Evolutionary conservation across 192 early-diverging fungal species (phyloP).

Genomic region (Neocallimastix lanati): DNA sequence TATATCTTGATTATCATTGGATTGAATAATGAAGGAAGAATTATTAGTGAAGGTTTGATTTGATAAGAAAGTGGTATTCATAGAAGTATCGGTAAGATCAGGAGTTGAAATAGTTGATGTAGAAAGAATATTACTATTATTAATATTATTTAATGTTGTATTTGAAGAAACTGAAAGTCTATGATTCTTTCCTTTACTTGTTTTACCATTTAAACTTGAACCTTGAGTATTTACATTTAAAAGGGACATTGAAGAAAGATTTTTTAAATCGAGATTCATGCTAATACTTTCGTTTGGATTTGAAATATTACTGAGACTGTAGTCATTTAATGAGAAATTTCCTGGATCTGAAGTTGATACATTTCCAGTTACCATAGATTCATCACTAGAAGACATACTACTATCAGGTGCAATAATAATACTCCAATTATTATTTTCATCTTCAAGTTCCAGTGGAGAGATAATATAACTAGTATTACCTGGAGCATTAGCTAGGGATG

Average conservation of each 20-base stretch:
- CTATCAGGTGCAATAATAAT: not conserved
- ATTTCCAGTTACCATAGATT: not conserved
- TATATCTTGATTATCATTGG: not conserved
- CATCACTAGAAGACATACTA: not conserved
- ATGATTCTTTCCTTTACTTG: not conserved
- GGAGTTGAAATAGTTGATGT: not conserved
- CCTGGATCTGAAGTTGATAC: too few species aligned
- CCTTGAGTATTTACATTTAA: not conserved
- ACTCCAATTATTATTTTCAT: not conserved
- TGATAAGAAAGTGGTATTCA: not conserved
- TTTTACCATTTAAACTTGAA: not conserved
- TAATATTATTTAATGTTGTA: not conserved
- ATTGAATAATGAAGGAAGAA: not conserved
- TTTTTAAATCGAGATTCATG: too few species aligned
- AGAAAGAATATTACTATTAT: not conserved
- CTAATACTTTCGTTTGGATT: too few species aligned
- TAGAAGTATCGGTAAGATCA: not conserved
- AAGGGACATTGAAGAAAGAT: not conserved
- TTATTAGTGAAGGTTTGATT: not conserved
- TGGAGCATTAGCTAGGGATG: not conserved
- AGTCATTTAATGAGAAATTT: not conserved
- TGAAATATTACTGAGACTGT: not conserved
- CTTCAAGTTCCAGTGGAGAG: not conserved
- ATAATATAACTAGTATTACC: not conserved
- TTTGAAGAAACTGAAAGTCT: not conserved